phyloP scores from a whole-genome alignment of 495 filamentous ascomycete species.

The Recurvomyces mirabilis region DNA sequence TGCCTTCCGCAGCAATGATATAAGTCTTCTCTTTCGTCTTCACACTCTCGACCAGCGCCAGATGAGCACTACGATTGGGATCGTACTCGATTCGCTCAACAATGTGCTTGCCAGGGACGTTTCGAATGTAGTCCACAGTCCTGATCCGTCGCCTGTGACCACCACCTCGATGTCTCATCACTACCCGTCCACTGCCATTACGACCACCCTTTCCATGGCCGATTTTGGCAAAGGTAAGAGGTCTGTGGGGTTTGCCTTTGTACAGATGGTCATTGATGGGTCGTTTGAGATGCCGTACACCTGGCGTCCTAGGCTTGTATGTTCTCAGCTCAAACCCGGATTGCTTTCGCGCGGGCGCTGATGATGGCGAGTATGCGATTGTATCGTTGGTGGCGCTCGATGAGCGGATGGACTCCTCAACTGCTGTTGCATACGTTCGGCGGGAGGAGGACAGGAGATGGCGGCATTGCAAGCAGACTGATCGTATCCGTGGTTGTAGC shows the following conservation, averaged over 20 bases:
- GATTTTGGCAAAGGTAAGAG: constrained; percentile 79
- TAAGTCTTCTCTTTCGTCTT: constrained; percentile 63
- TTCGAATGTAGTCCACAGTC: constrained; percentile 74
- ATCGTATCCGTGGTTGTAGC: constrained; percentile 20
- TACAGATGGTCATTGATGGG: constrained; percentile 94
- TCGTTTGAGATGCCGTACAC: constrained; percentile 78
- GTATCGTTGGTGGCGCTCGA: constrained; percentile 25
- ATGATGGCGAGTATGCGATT: constrained; percentile 23
- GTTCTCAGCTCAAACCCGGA: constrained; percentile 50
- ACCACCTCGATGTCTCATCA: constrained; percentile 81
- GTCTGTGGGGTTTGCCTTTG: constrained; percentile 75
- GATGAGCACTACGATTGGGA: constrained; percentile 83
- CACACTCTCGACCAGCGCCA: constrained; percentile 69
- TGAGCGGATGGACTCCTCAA: constrained; percentile 25
- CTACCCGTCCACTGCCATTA: constrained; percentile 74
- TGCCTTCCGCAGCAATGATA: constrained; percentile 83
- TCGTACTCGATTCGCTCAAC: constrained; percentile 96
- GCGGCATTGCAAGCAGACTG: constrained; percentile 16
- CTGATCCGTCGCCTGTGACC: constrained; percentile 84
- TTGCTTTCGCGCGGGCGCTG: constrained; percentile 25
- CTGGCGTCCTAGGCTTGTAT: constrained; percentile 91
- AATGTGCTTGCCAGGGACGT: constrained; percentile 61
- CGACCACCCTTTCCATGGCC: constrained; percentile 86
- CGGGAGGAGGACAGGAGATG: constrained; percentile 32
- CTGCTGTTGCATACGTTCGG: constrained; percentile 46